Evolutionary conservation across 176 grass and related monocot genomes (phyloP), one percentile per base, ranked within the genome.

Genomic region (Puccinellia tenuiflora): DNA sequence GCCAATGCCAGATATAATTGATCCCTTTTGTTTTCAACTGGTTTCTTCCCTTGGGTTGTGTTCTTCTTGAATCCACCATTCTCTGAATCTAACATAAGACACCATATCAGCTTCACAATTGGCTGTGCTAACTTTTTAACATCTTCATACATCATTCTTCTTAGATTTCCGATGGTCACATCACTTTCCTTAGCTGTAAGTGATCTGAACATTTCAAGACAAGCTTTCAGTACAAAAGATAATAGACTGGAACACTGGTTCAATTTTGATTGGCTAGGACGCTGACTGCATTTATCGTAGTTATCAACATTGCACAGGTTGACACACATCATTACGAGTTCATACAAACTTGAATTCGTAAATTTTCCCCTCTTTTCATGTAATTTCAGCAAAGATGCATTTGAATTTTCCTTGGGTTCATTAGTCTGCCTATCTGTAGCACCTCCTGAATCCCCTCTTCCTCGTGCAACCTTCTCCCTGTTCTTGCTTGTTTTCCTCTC

Each of bases 141-240:
- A 85, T 94, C 74, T 79, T 88, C 79, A 68, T 81, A 50, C 54
- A 83, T 63, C 11, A 65, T 22, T 80, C 35, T 70, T 64, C 79
- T 92, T 47, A 69, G 72, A 82, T 86, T 81, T 84, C 60, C 77
- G 75, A 53, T 39, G 68, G 40, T 62, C 12, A 15, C 9, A 22
- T 11, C 72, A 81, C 55, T 81, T 62, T 48, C 63, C 76, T 86
- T 86, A 37, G 76, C 35, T 86, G 61, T 48, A 79, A 81, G 54
- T 37, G 67, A 90, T 85, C 85, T 86, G 20, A 94, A 88, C 86
- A 92, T 83, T 72, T 88, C 86, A 85, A 91, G 62, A 79, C 84
- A 92, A 30, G 90, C 84, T 88, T 94, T 92, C 61, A 94, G 86
- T 68, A 83, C 78, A 88, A 97, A 90, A 57, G 88, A 86, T 79